phyloP scores from a whole-genome alignment of 2,329 filamentous ascomycete species.

The Aspergillus novoparasiticus region DNA sequence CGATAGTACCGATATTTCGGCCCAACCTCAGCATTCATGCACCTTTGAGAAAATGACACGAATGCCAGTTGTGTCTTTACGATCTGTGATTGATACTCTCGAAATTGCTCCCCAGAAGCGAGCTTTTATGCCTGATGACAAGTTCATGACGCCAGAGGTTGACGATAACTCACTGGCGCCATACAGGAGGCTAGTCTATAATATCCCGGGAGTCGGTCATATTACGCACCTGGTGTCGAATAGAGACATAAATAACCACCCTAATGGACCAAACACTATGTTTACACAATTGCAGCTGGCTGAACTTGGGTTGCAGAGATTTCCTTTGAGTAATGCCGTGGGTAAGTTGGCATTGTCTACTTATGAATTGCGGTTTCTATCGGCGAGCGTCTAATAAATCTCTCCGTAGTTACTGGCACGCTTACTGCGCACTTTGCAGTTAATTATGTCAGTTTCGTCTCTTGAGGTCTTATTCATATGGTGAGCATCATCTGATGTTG shows the following conservation, averaged over 20 bases:
- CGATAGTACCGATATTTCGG: background rate
- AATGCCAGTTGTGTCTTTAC: constrained; percentile 31
- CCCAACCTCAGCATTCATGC: constrained; percentile 49
- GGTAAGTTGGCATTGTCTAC: constrained; percentile 29
- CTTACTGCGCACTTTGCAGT: constrained; percentile 52
- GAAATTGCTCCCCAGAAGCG: constrained; percentile 33
- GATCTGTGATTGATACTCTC: constrained; percentile 35
- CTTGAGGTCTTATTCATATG: too few relatives aligned
- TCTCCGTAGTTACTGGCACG: constrained; percentile 33
- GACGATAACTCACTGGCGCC: constrained; percentile 32
- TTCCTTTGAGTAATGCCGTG: constrained; percentile 33
- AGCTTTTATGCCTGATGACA: constrained; percentile 29
- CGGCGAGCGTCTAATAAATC: background rate
- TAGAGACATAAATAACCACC: constrained; percentile 52
- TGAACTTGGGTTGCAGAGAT: constrained; percentile 52
- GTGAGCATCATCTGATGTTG: constrained; percentile 5
- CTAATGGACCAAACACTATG: constrained; percentile 62
- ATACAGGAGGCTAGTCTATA: constrained; percentile 40
- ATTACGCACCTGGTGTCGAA: constrained; percentile 62
- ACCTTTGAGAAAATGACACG: constrained; percentile 44
- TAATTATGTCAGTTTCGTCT: constrained; percentile 47
- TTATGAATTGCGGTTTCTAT: background rate
- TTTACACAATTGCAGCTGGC: constrained; percentile 54
- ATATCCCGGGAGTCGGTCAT: constrained; percentile 41
- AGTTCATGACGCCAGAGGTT: constrained; percentile 27